Evolutionary conservation across 2,329 filamentous ascomycete genomes (phyloP).

Genomic region (Colletotrichum lupini): DNA sequence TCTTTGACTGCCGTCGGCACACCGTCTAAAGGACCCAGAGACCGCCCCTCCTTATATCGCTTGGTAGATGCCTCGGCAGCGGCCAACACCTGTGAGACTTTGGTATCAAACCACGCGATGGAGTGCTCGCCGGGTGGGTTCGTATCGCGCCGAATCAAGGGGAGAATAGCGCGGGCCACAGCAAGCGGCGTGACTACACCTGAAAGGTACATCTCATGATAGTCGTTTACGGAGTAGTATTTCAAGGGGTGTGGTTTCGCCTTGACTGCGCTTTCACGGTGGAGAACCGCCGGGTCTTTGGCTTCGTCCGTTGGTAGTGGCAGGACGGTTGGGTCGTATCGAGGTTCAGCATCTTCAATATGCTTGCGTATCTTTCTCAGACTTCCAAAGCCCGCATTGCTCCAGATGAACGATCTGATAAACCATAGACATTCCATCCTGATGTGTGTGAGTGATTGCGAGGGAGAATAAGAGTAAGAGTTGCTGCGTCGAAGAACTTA

Average conservation of each 20-base stretch:
- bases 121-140: conserved; percentile 52
- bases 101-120: conserved; percentile 56
- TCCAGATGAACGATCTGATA: conserved; percentile 68
- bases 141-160: conserved; percentile 55
- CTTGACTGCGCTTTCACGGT: conserved; percentile 26
- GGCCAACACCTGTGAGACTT: conserved; percentile 51
- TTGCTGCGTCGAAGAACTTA: conserved; percentile 47
- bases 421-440: conserved; percentile 67
- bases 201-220: conserved; percentile 55
- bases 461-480: not conserved
- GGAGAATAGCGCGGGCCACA: conserved; percentile 57
- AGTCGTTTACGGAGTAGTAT: conserved; percentile 54
- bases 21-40: conserved; percentile 75
- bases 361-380: conserved; percentile 64
- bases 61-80: conserved; percentile 57
- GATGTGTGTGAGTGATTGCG: conserved; percentile 17
- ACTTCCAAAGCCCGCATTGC: conserved; percentile 70
- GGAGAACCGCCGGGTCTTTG: conserved; percentile 42
- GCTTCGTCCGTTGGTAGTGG: conserved; percentile 57
- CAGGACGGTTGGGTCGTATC: conserved; percentile 59
- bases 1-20: conserved; percentile 82
- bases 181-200: conserved; percentile 58
- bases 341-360: conserved; percentile 62
- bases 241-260: conserved; percentile 29
- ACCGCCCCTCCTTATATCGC: conserved; percentile 63